Percentiles rank a stretch among this genome's conserved stretches.
Evolutionary conservation across 192 early-diverging fungal species (phyloP).

Genomic region (Coemansia sp.): DNA sequence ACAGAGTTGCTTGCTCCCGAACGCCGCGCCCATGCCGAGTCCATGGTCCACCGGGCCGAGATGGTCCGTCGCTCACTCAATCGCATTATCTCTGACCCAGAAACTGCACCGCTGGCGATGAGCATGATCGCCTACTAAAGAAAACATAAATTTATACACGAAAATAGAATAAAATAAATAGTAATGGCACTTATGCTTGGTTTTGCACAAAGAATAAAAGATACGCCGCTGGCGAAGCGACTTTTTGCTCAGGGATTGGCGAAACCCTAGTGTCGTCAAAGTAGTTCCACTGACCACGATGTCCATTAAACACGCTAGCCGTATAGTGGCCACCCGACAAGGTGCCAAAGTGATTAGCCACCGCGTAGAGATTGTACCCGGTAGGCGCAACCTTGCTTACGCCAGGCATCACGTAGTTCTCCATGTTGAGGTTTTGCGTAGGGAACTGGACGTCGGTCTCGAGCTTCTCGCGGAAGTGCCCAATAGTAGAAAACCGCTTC

Average conservation of each 20-base stretch:
- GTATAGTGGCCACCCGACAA: constrained; percentile 80
- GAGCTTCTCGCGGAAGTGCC: constrained; percentile 92
- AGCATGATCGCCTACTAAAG: constrained; percentile 43
- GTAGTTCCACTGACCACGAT: constrained; percentile 71
- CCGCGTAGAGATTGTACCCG: constrained; percentile 79
- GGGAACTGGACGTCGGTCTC: constrained; percentile 88
- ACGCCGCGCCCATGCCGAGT: constrained; percentile 16
- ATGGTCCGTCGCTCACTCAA: constrained; percentile 36
- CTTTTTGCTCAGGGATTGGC: constrained; percentile 31
- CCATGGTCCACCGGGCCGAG: constrained; percentile 29
- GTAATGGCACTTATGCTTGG: not conserved
- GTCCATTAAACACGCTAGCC: constrained; percentile 65
- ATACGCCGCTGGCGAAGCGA: constrained; percentile 44
- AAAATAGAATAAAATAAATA: not conserved
- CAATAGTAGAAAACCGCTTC: constrained; percentile 91
- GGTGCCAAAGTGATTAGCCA: constrained; percentile 79
- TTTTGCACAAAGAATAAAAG: constrained; percentile 47
- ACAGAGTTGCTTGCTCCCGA: constrained; percentile 21
- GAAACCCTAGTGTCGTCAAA: constrained; percentile 83
- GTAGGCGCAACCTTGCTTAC: constrained; percentile 6
- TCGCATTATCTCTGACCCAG: constrained; percentile 24
- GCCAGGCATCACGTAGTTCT: constrained; percentile 51
- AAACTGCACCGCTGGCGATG: constrained; percentile 17
- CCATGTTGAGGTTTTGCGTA: constrained; percentile 62
- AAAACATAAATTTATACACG: not conserved